Percentiles rank a stretch among this genome's conserved stretches.
These are phyloP conservation scores for Fusarium phyllophilum DNA, from an alignment of 2,329 filamentous ascomycete genomes.

Conservation along the genomic window DNA sequence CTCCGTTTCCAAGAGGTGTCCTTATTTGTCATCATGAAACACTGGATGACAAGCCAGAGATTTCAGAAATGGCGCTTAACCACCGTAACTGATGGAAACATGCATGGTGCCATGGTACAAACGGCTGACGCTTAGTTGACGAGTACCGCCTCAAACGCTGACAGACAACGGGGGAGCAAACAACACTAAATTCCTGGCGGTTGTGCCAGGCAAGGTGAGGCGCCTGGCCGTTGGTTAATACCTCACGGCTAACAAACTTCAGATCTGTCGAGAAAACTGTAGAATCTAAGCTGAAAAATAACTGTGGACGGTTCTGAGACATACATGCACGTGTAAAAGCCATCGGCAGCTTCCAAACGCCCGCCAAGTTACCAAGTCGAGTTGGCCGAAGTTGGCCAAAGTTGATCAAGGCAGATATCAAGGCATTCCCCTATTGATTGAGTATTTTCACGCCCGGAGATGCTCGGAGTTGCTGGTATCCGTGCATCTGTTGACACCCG, in stretches of 20 bases:
- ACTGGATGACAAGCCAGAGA: not conserved
- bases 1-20: not conserved
- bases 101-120: not conserved
- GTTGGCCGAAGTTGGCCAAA: not conserved
- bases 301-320: not conserved
- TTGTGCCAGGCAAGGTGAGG: not conserved
- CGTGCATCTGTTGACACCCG: not conserved
- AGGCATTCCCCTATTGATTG: not conserved
- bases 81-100: not conserved
- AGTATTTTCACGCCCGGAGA: not conserved
- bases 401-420: too few species aligned
- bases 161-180: slow-evolving; percentile 6
- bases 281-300: not conserved
- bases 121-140: not conserved
- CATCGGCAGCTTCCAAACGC: not conserved
- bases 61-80: not conserved
- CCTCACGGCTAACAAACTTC: not conserved
- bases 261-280: not conserved
- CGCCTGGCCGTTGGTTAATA: not conserved
- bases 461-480: not conserved
- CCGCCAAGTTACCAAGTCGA: not conserved
- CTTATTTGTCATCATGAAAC: slow-evolving; percentile 6
- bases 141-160: not conserved
- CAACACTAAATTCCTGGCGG: not conserved
- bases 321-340: not conserved